Percentiles rank a stretch among this genome's conserved stretches.
Conservation (phyloP, 2,329 filamentous ascomycete species). For the Hymenoscyphus fructigenus region DNA sequence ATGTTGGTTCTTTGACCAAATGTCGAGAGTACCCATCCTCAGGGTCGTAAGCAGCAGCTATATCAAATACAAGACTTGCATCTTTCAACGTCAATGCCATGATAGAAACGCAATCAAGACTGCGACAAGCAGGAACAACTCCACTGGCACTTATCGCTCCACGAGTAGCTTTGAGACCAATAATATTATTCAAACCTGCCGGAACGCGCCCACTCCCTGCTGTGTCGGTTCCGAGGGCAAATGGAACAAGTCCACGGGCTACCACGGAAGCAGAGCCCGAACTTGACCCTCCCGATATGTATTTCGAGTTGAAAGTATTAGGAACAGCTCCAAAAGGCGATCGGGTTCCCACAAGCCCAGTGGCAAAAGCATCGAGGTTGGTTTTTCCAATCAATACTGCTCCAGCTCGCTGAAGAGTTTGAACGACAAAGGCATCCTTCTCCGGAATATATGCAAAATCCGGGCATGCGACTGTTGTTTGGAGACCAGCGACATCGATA, state of each 20-base stretch:
- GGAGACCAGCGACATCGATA: conserved; percentile 50
- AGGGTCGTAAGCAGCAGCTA: conserved; percentile 44
- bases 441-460: conserved; percentile 46
- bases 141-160: conserved; percentile 46
- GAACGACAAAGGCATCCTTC: conserved; percentile 25
- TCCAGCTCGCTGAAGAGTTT: conserved; percentile 15
- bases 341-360: conserved; percentile 53
- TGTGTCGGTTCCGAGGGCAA: conserved; percentile 53
- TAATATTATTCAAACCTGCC: conserved; percentile 48
- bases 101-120: conserved; percentile 51
- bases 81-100: conserved; percentile 46
- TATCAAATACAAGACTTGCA: conserved; percentile 46
- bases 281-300: conserved; percentile 52
- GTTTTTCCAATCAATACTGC: conserved; percentile 26
- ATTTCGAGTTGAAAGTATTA: conserved; percentile 45
- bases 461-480: conserved; percentile 52
- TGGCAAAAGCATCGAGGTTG: conserved; percentile 57
- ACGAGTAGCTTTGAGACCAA: conserved; percentile 46
- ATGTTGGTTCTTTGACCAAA: conserved; percentile 40
- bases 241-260: conserved; percentile 48
- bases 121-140: conserved; percentile 50
- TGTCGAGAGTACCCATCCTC: conserved; percentile 39
- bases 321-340: conserved; percentile 50
- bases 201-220: conserved; percentile 50
- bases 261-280: conserved; percentile 52